Evolutionary conservation across 2,329 filamentous ascomycete species (phyloP).

Genomic region (Didymella exigua): DNA sequence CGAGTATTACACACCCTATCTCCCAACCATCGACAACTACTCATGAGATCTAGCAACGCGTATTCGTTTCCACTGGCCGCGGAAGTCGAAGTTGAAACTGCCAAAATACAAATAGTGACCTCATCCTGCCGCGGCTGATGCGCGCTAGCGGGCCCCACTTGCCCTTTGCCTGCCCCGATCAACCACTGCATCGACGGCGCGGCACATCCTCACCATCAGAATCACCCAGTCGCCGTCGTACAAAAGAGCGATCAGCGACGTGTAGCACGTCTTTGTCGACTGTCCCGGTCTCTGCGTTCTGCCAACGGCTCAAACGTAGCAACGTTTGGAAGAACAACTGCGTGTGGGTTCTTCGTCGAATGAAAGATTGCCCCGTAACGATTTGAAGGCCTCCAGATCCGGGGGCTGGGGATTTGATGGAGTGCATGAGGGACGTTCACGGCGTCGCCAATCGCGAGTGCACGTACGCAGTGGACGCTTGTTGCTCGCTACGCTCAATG

Average conservation of each 20-base stretch:
- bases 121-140: slow-evolving; percentile 7
- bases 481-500: background rate
- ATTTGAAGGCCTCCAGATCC: background rate
- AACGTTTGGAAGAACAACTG: background rate
- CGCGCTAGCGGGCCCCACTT: slow-evolving; percentile 5
- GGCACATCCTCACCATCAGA: slow-evolving; percentile 2
- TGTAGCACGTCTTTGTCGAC: background rate
- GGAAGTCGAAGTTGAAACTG: background rate
- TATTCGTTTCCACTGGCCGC: background rate
- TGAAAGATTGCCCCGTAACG: background rate
- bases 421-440: slow-evolving; percentile 3
- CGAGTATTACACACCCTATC: background rate
- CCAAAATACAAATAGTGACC: slow-evolving; percentile 5
- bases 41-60: background rate
- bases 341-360: background rate
- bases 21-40: background rate
- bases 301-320: background rate
- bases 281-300: background rate
- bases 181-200: slow-evolving; percentile 3
- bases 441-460: slow-evolving; percentile 8
- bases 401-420: slow-evolving; percentile 3
- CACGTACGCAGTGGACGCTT: background rate
- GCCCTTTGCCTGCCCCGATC: slow-evolving; percentile 6
- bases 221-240: slow-evolving; percentile 4
- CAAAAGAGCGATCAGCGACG: background rate